Percentiles rank a stretch among this genome's conserved stretches.
Evolutionary conservation across 441 rosid genomes (phyloP).

Genomic region (Populus tomentosa): DNA sequence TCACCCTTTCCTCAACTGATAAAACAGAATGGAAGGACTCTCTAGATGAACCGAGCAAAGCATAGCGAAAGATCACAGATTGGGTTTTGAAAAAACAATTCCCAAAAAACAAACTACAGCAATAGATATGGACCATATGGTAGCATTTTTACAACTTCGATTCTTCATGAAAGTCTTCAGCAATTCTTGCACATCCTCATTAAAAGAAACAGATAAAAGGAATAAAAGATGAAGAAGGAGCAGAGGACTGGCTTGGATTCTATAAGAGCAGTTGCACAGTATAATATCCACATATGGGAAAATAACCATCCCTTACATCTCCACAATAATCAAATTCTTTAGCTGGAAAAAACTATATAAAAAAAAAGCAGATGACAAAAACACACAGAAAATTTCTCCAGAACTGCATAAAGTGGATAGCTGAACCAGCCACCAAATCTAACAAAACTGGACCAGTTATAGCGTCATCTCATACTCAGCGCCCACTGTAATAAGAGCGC

Average conservation of each 20-base stretch:
- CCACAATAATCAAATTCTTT: neutral
- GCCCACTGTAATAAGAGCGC: neutral
- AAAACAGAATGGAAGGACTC: neutral
- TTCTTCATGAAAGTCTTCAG: neutral
- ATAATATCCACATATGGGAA: slow-evolving; percentile 10
- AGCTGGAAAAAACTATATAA: neutral
- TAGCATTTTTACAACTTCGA: neutral
- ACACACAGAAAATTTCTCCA: neutral
- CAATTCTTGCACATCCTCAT: neutral
- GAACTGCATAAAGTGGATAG: neutral
- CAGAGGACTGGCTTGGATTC: slow-evolving; percentile 2
- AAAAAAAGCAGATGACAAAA: neutral
- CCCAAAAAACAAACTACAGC: neutral
- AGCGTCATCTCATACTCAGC: slow-evolving; percentile 19
- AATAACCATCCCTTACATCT: slow-evolving; percentile 4
- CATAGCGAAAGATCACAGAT: neutral
- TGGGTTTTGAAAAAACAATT: neutral
- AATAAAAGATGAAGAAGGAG: neutral
- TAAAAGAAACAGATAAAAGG: no score
- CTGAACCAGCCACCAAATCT: neutral
- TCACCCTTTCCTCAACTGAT: neutral
- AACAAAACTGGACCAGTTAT: slow-evolving; percentile 9
- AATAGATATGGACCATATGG: neutral
- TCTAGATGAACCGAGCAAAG: neutral
- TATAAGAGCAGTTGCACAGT: slow-evolving; percentile 1